Evolutionary conservation across 495 filamentous ascomycete genomes (phyloP).

Genomic region (Penicillium robsamsonii): DNA sequence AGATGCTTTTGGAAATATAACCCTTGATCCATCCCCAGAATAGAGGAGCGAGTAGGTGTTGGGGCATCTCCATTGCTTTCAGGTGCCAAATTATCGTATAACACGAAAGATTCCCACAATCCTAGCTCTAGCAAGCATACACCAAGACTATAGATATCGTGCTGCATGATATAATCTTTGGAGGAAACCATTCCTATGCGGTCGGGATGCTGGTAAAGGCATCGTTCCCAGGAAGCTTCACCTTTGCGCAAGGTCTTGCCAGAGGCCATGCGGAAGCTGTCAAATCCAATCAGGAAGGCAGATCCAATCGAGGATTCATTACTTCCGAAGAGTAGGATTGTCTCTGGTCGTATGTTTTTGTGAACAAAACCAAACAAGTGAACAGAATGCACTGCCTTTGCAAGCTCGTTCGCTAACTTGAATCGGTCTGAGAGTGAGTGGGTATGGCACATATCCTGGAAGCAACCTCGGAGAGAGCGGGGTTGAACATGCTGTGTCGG

Average conservation of each 20-base stretch:
- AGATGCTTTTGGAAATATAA: conserved; percentile 30
- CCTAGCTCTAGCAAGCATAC: conserved; percentile 62
- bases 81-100: not conserved
- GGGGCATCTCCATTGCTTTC: not conserved
- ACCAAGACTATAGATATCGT: conserved; percentile 66
- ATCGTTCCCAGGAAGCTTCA: conserved; percentile 42
- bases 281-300: conserved; percentile 43
- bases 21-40: conserved; percentile 17
- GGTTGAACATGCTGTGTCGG: conserved; percentile 12
- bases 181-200: conserved; percentile 46
- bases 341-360: conserved; percentile 48
- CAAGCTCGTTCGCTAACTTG: conserved; percentile 32
- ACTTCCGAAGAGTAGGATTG: conserved; percentile 31
- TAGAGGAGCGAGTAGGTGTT: not conserved
- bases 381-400: conserved; percentile 37
- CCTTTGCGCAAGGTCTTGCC: conserved; percentile 37
- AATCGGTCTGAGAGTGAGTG: conserved; percentile 24
- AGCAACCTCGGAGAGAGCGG: conserved; percentile 24
- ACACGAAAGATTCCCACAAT: conserved; percentile 51
- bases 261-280: conserved; percentile 41
- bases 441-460: conserved; percentile 1
- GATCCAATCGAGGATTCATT: conserved; percentile 13
- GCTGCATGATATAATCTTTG: conserved; percentile 52
- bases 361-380: conserved; percentile 45
- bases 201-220: conserved; percentile 57